Evolutionary conservation across 2,329 filamentous ascomycete species (phyloP).

Genomic region (Trichoderma lentiforme): DNA sequence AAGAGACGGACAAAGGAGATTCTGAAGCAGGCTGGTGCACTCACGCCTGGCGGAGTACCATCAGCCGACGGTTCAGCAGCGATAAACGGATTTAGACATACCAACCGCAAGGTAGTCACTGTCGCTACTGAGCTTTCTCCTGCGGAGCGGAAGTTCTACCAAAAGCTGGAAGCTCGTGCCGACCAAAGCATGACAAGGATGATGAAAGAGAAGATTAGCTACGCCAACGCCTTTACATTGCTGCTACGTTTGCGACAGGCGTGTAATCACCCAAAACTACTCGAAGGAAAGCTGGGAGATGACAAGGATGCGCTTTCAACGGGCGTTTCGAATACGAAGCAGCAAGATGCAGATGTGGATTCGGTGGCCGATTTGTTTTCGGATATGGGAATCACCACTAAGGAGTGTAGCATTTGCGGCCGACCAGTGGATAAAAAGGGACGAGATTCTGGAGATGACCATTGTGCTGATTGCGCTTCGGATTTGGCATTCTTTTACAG

Average conservation of each 20-base stretch:
- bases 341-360: conserved; percentile 66
- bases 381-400: conserved; percentile 72
- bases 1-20: conserved; percentile 97
- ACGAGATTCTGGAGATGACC: conserved; percentile 39
- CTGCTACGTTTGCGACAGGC: conserved; percentile 88
- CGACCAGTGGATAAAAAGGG: conserved; percentile 57
- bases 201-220: conserved; percentile 81
- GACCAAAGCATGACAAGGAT: conserved; percentile 84
- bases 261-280: conserved; percentile 89
- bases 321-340: conserved; percentile 49
- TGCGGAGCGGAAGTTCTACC: conserved; percentile 81
- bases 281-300: conserved; percentile 78
- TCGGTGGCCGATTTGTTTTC: conserved; percentile 83
- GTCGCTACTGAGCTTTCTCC: conserved; percentile 74
- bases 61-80: conserved; percentile 48
- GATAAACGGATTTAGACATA: conserved; percentile 78
- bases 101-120: conserved; percentile 82
- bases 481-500: conserved; percentile 66
- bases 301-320: conserved; percentile 81
- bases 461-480: conserved; percentile 70
- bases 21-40: conserved; percentile 79
- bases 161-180: conserved; percentile 76
- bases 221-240: conserved; percentile 88
- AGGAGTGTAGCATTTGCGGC: conserved; percentile 82
- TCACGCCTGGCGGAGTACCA: conserved; percentile 71